Evolutionary conservation across 805 yeast genomes (phyloP), one percentile per base, ranked within the genome.

Genomic region (Lachancea quebecensis): DNA sequence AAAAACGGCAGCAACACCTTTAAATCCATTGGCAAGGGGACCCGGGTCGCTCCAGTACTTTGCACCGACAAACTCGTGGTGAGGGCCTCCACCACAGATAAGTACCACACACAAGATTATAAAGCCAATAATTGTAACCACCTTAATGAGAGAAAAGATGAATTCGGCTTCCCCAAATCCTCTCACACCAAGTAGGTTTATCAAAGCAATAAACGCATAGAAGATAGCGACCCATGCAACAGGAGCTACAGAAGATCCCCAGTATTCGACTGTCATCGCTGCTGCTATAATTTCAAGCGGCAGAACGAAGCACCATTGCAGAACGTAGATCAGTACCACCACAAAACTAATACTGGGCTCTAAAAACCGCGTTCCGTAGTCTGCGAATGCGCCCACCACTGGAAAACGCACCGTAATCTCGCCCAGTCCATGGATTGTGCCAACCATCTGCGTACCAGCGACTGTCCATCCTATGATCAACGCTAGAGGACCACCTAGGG

Each of bases 401-500:
- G 79, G 79, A 55, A 68, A 74, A 3, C 73, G 66, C 31, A 73
- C 75, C 15, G 77, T 68, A 42, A 74, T 57, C 50, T 74, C 79
- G 47, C 76, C 79, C 38, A 73, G 58, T 21, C 75, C 72, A 44
- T 69, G 66, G 60, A 79, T 76, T 14, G 79, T 78, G 53, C 75
- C 71, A 48, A 73, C 75, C 50, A 82, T 74, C 60, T 77, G 74
- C 47, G 74, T 57, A 15, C 85, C 85, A 9, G 57, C 33, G 14
- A 30, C 14, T 11, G 33, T 30, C 33, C 33, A 30, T 30, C 33
- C 33, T 11, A 78, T 67, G 33, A 85, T 70, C 32, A 79, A 52
- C 27, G 77, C 77, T 1, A 82, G 85, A n/a, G 93, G 91, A 25
- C 93, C 93, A 60, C 87, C 85, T 29, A 72, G 68, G 15, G 72